Evolutionary conservation across 2,329 filamentous ascomycete genomes (phyloP), one percentile per base, ranked within the genome.

Genomic region (Verticillium dahliae): DNA sequence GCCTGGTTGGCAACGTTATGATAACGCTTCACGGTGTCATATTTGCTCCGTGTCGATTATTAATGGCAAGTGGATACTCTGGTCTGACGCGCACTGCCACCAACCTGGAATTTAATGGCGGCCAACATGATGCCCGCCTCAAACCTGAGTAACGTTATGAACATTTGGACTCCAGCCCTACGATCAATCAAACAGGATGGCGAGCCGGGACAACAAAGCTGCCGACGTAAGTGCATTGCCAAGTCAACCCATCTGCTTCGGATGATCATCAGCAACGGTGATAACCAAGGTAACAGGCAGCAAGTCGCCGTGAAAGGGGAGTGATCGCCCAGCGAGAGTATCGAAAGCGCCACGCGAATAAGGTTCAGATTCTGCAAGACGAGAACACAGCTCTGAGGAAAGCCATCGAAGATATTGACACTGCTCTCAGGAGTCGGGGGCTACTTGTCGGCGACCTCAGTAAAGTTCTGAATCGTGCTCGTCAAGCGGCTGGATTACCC

Each of bases 261-360:
- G 4, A 52, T 18, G 13, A 11, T 7, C n/a, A 18, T 18, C 18
- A n/a, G 18, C 22, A 7, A 52, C 10, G 15, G 45, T 52, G 11
- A 52, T 18, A 52, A 10, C 18, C 0, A 18, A 9, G 7, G n/a
- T 22, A 15, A n/a, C 10, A 52, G 45, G 45, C 18, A 52, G 18
- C 45, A 61, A 56, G 61, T 7, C 62, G 64, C 9, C 62, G 66
- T 14, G 66, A 67, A 56, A 63, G 65, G 9, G 65, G 67, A 3
- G 63, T 66, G 11, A 58, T 67, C 18, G 66, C 67, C 6, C 67
- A 68, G 39, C 65, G 67, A 34, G 66, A 64, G 15, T 68, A 67
- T 13, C 67, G 67, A 27, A 67, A 67, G 55, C 66, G 67, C 6
- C 65, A 67, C 34, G 65, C 67, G 0, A 62, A 63, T n/a, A 67